Percentiles rank a stretch among this genome's conserved stretches.
Conservation (phyloP, 345 rosid genomes). For the Citrus cavaleriei region DNA sequence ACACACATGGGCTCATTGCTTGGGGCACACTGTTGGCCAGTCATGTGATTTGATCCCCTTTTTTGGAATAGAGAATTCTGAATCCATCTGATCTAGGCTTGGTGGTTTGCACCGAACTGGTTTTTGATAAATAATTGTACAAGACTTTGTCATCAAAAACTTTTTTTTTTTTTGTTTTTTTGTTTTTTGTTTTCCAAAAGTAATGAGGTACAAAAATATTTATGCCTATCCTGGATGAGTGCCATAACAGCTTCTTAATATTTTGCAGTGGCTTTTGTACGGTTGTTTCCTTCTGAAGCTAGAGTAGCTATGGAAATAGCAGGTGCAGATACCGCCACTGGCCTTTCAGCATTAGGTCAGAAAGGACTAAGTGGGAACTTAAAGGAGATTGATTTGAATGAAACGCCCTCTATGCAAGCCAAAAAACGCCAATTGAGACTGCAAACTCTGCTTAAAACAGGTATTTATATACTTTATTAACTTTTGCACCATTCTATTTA, state of each 20-base stretch:
- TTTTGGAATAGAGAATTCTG: too few species aligned
- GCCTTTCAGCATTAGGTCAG: conserved; percentile 4
- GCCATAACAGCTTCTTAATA: neutral
- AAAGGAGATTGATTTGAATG: conserved; percentile 20
- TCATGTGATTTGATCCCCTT: too few species aligned
- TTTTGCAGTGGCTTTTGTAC: conserved; percentile 38
- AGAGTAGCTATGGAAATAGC: conserved; percentile 42
- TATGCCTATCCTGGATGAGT: neutral
- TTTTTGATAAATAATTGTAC: neutral
- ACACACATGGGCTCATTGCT: neutral
- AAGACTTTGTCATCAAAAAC: neutral
- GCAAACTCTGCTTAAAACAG: conserved; percentile 35
- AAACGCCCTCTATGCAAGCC: conserved; percentile 21
- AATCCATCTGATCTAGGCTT: neutral
- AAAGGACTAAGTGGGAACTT: too few species aligned
- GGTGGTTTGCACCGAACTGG: neutral
- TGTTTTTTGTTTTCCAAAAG: neutral
- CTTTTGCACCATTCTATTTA: neutral
- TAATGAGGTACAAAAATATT: neutral
- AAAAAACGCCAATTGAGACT: conserved; percentile 21
- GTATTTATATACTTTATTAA: conserved; percentile 7
- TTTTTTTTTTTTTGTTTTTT: too few species aligned
- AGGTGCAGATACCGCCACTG: conserved; percentile 24
- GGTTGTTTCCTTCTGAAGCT: conserved; percentile 43
- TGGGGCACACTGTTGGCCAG: too few species aligned